phyloP scores from a whole-genome alignment of 768 basidiomycete genomes.

The Lyophyllum decastes region DNA sequence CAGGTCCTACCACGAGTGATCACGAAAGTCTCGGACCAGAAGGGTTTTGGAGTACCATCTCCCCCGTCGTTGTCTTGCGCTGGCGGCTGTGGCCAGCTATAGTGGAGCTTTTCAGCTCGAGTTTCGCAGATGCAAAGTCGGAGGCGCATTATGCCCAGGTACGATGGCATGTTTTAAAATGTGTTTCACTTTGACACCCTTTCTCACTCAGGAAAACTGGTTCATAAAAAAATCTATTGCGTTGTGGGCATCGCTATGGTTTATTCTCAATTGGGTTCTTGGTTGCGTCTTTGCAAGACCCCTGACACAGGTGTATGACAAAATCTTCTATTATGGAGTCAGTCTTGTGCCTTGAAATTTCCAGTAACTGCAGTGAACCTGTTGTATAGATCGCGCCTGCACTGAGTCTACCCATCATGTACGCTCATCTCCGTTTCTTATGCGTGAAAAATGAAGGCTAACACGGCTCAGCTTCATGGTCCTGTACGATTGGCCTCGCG shows the following conservation, averaged over 20 bases:
- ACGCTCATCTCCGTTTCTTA: conserved; percentile 16
- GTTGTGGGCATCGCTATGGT: conserved; percentile 63
- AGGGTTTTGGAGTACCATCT: conserved; percentile 34
- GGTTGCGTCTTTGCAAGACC: conserved; percentile 52
- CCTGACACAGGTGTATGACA: conserved; percentile 46
- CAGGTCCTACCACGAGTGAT: conserved; percentile 30
- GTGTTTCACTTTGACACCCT: conserved; percentile 2
- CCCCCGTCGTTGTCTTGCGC: conserved; percentile 45
- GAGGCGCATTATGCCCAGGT: conserved; percentile 49
- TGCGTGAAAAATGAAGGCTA: not conserved
- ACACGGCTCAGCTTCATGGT: conserved; percentile 48
- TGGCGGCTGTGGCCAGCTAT: conserved; percentile 60
- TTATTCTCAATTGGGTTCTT: conserved; percentile 70
- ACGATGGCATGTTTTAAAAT: not conserved
- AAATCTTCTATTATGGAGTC: conserved; percentile 61
- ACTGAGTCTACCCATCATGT: conserved; percentile 63
- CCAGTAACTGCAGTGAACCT: not conserved
- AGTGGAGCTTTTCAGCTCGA: conserved; percentile 58
- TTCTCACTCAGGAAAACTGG: conserved; percentile 62
- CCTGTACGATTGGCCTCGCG: conserved; percentile 71
- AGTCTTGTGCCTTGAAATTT: conserved; percentile 18
- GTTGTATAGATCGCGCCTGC: conserved; percentile 50
- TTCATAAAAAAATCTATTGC: conserved; percentile 68
- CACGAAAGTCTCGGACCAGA: conserved; percentile 35
- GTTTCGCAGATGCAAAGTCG: conserved; percentile 57